Evolutionary conservation across 371 early-diverging fungal species (phyloP).

Genomic region (Mortierella sp.): DNA sequence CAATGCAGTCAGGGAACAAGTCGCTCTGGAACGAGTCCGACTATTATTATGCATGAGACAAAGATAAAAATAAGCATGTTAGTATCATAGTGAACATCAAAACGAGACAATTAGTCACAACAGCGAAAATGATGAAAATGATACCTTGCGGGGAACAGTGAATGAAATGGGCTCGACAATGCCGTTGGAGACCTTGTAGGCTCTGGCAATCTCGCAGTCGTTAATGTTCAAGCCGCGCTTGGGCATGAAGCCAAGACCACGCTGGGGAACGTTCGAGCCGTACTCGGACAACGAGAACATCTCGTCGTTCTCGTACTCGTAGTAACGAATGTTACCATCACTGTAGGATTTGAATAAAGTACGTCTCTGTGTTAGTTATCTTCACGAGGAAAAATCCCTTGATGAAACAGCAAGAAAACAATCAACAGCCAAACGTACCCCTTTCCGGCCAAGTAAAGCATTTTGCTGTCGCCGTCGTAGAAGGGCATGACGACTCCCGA

Average conservation of each 20-base stretch:
- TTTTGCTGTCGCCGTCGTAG: constrained; percentile 90
- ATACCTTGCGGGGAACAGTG: constrained; percentile 96
- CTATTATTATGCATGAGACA: constrained; percentile 65
- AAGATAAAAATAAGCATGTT: not conserved
- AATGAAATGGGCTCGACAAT: constrained; percentile 97
- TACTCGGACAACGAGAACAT: constrained; percentile 88
- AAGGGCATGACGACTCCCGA: constrained; percentile 97
- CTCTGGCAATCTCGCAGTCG: constrained; percentile 93
- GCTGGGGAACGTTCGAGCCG: constrained; percentile 93
- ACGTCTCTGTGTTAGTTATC: not conserved
- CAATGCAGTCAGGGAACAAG: constrained; percentile 90
- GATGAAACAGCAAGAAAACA: not conserved
- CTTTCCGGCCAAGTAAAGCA: constrained; percentile 97
- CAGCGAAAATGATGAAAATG: not conserved
- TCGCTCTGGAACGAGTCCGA: constrained; percentile 98
- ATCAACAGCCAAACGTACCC: constrained; percentile 62
- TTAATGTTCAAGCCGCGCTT: constrained; percentile 91
- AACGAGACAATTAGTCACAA: not conserved
- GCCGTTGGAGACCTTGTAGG: constrained; percentile 91
- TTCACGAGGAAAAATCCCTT: not conserved
- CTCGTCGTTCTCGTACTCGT: constrained; percentile 91
- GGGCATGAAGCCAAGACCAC: constrained; percentile 95
- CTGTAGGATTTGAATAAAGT: constrained; percentile 59
- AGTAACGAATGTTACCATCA: constrained; percentile 98
- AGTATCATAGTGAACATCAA: not conserved